A percentile compares a stretch with the other conserved stretches of the same genome.
Evolutionary conservation across 1,284 basidiomycete species (phyloP).

Genomic region (Fomitopsis schrenkii): DNA sequence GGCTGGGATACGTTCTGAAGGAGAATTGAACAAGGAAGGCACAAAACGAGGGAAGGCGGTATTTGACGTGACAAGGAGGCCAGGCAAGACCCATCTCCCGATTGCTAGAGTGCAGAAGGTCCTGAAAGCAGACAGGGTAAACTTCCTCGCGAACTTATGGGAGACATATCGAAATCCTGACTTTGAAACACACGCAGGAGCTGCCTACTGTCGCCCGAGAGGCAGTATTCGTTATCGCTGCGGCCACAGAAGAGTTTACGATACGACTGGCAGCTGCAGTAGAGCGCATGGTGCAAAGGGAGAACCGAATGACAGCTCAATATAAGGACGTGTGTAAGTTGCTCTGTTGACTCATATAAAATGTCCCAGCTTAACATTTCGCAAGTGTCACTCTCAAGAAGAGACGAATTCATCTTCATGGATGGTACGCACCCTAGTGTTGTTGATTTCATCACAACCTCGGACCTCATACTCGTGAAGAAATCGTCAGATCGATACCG

Average conservation of each 20-base stretch:
- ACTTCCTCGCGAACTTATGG: not conserved
- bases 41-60: constrained; percentile 7
- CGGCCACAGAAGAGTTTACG: constrained; percentile 79
- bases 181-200: constrained; percentile 42
- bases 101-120: constrained; percentile 74
- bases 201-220: constrained; percentile 70
- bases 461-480: constrained; percentile 26
- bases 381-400: constrained; percentile 42
- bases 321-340: constrained; percentile 64
- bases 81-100: constrained; percentile 65
- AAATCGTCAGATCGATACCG: constrained; percentile 47
- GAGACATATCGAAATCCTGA: too few relatives aligned
- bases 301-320: constrained; percentile 64
- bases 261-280: constrained; percentile 58
- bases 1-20: not conserved
- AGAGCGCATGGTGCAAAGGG: constrained; percentile 55
- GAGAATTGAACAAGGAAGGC: not conserved
- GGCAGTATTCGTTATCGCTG: constrained; percentile 66
- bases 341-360: constrained; percentile 2
- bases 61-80: constrained; percentile 12
- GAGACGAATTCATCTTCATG: constrained; percentile 71
- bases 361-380: not conserved
- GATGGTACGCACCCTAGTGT: constrained; percentile 37
- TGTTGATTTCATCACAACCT: not conserved
- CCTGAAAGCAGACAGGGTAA: constrained; percentile 73